phyloP scores from a whole-genome alignment of 2,329 filamentous ascomycete species.

The Cladophialophora bantiana region DNA sequence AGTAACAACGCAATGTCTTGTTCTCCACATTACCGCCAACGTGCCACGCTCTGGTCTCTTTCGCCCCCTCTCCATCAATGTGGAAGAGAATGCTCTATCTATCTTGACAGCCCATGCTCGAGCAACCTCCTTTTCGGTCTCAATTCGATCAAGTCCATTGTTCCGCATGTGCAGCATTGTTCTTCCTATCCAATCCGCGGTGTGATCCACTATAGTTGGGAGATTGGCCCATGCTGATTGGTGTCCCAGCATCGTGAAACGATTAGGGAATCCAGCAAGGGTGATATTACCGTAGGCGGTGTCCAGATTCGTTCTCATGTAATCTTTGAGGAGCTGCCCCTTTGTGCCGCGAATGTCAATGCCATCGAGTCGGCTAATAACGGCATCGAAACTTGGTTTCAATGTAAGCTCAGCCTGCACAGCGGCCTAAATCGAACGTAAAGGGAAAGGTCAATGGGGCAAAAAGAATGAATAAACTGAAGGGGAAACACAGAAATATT shows the following conservation, averaged over 20 bases:
- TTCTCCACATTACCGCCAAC: too few relatives aligned
- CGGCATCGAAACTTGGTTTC: constrained; percentile 53
- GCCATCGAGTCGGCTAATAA: constrained; percentile 50
- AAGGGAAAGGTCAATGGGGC: too few relatives aligned
- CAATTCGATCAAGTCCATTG: constrained; percentile 56
- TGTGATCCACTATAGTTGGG: constrained; percentile 61
- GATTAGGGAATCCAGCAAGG: constrained; percentile 53
- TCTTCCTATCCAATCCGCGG: constrained; percentile 57
- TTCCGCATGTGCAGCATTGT: constrained; percentile 17
- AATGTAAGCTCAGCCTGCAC: too few relatives aligned
- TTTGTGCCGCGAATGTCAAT: constrained; percentile 42
- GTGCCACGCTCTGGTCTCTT: too few relatives aligned
- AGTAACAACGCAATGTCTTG: too few relatives aligned
- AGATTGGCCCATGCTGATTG: constrained; percentile 61
- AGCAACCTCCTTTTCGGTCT: constrained; percentile 49
- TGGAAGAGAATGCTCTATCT: too few relatives aligned
- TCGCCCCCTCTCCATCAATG: too few relatives aligned
- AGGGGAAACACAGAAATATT: too few relatives aligned
- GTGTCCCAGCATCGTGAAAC: constrained; percentile 61
- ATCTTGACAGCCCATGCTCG: too few relatives aligned
- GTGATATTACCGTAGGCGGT: constrained; percentile 52
- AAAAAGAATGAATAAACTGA: too few relatives aligned
- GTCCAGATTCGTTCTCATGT: constrained; percentile 43
- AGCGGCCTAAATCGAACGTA: too few relatives aligned
- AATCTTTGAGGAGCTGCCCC: constrained; percentile 37